Evolutionary conservation across 2,329 filamentous ascomycete genomes (phyloP), one percentile per base, ranked within the genome.

Genomic region (Calonectria montana): DNA sequence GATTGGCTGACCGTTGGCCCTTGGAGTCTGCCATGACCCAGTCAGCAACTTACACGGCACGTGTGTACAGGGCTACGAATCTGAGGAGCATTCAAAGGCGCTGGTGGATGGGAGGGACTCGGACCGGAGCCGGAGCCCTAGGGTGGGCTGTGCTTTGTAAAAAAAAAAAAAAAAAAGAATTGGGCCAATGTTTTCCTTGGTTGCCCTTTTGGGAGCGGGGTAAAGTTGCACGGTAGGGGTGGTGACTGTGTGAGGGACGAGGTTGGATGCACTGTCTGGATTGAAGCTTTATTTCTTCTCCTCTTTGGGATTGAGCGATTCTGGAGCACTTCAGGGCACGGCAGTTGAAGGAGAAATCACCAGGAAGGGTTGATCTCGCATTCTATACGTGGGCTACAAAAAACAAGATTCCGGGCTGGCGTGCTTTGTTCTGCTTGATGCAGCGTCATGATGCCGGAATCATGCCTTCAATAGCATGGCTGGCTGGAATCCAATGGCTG

Each of bases 161-260:
- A 43, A 43, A 57, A 53, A 43, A 21, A 47, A 35, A 35, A 47
- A 39, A 41, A 41, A 65, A 53, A 41, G 8, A 45, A 35, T 10
- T 37, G 25, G 39, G 65, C 41, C 57, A 31, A 41, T 35, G 62
- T 68, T 65, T 47, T 47, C 39, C 62, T 53, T 47, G 43, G n/a
- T 47, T 47, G 43, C 43, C 43, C n/a, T 37, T 50, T 61, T 48
- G 43, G 55, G 57, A 47, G 65, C 65, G 65, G 65, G 65, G 65
- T 68, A 68, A 50, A 65, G 37, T 65, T 39, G 21, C 62, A 59
- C 50, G 43, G 43, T 29, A 47, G 43, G 31, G 27, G 45, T 27
- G 27, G 45, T 27, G 37, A 65, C 31, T 35, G 62, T 53, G 45
- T 10, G 43, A 50, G 25, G 18, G 13, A 21, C 10, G 53, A 59